phyloP scores from a whole-genome alignment of 2,329 filamentous ascomycete species.

The Colletotrichum sansevieriae region DNA sequence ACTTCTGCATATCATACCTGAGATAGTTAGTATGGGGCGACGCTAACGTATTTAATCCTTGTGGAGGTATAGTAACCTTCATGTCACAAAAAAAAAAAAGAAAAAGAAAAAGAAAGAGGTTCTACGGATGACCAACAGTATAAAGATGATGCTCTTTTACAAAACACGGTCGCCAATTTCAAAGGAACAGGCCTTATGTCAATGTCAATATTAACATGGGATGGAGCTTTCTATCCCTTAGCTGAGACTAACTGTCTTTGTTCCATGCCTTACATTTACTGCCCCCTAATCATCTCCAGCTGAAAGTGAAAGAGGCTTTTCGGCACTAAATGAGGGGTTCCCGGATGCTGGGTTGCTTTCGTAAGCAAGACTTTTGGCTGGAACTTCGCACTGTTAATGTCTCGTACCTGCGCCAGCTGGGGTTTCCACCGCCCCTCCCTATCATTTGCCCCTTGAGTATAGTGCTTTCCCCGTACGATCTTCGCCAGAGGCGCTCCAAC shows the following conservation, averaged over 20 bases:
- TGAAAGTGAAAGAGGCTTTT: slow-evolving; percentile 16
- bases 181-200: background rate
- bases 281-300: background rate
- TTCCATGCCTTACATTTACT: background rate
- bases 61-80: too few relatives aligned
- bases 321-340: slow-evolving; percentile 7
- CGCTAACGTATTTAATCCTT: too few relatives aligned
- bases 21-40: too few relatives aligned
- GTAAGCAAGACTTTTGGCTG: background rate
- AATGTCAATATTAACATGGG: background rate
- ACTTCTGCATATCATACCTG: too few relatives aligned
- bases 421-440: slow-evolving; percentile 20
- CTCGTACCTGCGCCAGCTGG: slow-evolving; percentile 29
- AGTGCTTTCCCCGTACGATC: background rate
- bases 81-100: too few relatives aligned
- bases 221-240: background rate
- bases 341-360: slow-evolving; percentile 25
- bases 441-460: background rate
- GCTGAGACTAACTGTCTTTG: background rate
- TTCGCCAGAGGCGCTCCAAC: slow-evolving; percentile 6
- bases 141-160: too few relatives aligned
- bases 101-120: too few relatives aligned
- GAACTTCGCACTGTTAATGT: slow-evolving; percentile 17
- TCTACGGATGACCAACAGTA: too few relatives aligned
- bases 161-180: background rate